Percentiles rank a stretch among this genome's conserved stretches.
Conservation (phyloP, 176 grass and related monocot genomes). For the Zea luxurians region DNA sequence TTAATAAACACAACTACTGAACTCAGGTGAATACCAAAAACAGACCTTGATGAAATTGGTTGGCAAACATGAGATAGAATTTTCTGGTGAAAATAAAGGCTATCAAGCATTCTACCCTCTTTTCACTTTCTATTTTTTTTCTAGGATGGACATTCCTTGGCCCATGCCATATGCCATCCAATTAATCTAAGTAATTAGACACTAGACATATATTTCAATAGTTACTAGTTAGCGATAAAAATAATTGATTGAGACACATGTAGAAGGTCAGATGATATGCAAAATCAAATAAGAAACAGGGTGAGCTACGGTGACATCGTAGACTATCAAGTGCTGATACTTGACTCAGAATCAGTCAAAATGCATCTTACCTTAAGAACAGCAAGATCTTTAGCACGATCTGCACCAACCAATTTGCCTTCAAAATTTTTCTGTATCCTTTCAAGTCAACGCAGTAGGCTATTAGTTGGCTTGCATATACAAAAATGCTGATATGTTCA, state of each 20-base stretch:
- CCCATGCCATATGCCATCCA: not conserved
- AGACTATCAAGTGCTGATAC: not conserved
- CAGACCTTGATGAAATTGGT: not conserved
- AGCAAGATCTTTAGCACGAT: slow-evolving; percentile 87
- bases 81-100: slow-evolving; percentile 4
- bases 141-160: not conserved
- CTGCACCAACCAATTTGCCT: slow-evolving; percentile 88
- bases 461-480: slow-evolving; percentile 28
- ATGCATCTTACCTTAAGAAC: slow-evolving; percentile 69
- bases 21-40: slow-evolving; percentile 2
- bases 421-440: slow-evolving; percentile 97
- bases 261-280: not conserved
- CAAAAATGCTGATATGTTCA: slow-evolving; percentile 26
- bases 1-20: slow-evolving; percentile 25
- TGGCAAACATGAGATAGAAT: not conserved
- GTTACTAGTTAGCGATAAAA: not conserved
- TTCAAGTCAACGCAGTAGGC: slow-evolving; percentile 33
- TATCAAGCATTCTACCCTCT: not conserved
- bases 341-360: slow-evolving; percentile 33
- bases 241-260: not conserved
- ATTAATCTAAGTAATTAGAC: slow-evolving; percentile 12
- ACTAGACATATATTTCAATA: slow-evolving; percentile 15
- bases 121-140: not conserved
- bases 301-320: not conserved
- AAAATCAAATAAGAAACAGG: slow-evolving; percentile 13